Base-by-base conservation (phyloP, 2,329 filamentous ascomycete genomes). In the Hypoxylon sp. region DNA sequence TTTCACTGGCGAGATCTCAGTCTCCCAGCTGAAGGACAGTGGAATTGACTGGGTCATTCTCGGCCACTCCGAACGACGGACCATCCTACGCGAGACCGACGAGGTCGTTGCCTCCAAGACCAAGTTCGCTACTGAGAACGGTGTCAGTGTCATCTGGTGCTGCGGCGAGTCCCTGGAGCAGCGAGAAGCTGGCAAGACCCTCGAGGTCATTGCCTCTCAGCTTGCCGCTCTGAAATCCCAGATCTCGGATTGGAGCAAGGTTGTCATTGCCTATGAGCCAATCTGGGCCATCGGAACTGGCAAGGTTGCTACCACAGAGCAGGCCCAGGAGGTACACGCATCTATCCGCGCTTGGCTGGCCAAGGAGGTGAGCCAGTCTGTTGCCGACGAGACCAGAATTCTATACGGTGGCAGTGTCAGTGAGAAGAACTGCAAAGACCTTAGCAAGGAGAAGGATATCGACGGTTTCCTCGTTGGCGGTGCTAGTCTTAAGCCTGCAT, bases 391-490 rank as follows among this genome's bases (percentile, higher is more conserved):
- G 84, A 97, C 94, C 69, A 90, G 96, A 77, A 93, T 99, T 80
- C 91, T 99, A 80, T 99, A 99, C 83, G 96, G 96, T 74, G 96
- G 96, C 79, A 96, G 92, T 77, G 96, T 99, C 77, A 97, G 88
- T 80, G 96, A 97, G 88, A 98, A 98, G 92, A 99, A 99, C 90
- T 97, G 93, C 88, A 89, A 87, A 79, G 95, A 98, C 72, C 88
- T 99, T 77, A 90, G 92, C 80, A 95, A 94, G 87, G 90, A 98
- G 89, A 81, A 89, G 72, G 96, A 99, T 82, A 97, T 99, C 81
- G 96, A 99, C 82, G 96, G 96, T 66, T 98, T 98, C 91, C 88
- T 98, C 75, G 95, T 98, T 74, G 95, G 95, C 73, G 95, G 95
- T 82, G 95, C 95, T 79, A 96, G 92, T 81, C 89, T 98, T 85